These are phyloP conservation scores for Rhipidocladum racemiflorum DNA, from an alignment of 176 grass and related monocot genomes.

Conservation along the genomic window DNA sequence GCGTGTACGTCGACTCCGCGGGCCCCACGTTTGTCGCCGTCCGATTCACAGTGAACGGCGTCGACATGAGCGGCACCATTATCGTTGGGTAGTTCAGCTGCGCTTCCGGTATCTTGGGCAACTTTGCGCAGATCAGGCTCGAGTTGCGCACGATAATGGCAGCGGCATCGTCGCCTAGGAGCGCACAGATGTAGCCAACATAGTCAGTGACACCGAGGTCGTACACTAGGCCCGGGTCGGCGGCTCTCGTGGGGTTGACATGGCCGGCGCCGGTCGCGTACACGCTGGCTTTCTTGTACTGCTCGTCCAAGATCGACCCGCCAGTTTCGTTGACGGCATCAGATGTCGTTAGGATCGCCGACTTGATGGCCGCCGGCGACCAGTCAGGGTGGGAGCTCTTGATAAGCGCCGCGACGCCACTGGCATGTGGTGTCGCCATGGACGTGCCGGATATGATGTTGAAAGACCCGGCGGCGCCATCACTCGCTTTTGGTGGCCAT, in stretches of 20 bases:
- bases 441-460: slow-evolving; percentile 50
- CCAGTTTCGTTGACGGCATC: neutral
- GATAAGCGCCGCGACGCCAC: slow-evolving; percentile 45
- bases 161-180: neutral
- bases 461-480: neutral
- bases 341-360: slow-evolving; percentile 49
- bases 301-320: slow-evolving; percentile 30
- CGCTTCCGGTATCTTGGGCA: neutral
- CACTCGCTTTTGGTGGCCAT: neutral
- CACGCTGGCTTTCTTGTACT: neutral
- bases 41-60: slow-evolving; percentile 10
- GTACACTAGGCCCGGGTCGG: slow-evolving; percentile 48
- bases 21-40: slow-evolving; percentile 39
- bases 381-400: slow-evolving; percentile 36
- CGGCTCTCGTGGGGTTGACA: slow-evolving; percentile 27
- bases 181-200: no score
- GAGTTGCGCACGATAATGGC: neutral
- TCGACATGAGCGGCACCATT: neutral
- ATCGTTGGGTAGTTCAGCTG: slow-evolving; percentile 49
- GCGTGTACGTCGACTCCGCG: slow-evolving; percentile 11
- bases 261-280: slow-evolving; percentile 40
- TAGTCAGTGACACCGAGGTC: slow-evolving; percentile 34
- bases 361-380: slow-evolving; percentile 45
- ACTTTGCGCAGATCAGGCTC: slow-evolving; percentile 7
- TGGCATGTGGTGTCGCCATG: slow-evolving; percentile 49